Evolutionary conservation across 805 yeast species (phyloP).

Genomic region (Yarrowia keelungensis): DNA sequence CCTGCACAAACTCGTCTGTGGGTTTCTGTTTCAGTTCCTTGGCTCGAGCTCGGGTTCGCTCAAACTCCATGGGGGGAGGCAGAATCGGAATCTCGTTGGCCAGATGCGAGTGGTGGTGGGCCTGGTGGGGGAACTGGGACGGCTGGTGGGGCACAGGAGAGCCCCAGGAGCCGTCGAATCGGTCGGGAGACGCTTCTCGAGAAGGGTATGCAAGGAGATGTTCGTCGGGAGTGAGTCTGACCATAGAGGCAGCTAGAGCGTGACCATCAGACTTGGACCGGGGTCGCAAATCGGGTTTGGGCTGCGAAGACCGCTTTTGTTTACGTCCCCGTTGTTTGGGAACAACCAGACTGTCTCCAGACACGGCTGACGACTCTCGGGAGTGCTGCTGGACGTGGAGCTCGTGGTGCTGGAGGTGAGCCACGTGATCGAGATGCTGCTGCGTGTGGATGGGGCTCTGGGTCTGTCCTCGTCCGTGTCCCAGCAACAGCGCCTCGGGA

Average conservation of each 20-base stretch:
- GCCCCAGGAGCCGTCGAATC: conserved; percentile 21
- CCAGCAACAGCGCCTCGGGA: neutral
- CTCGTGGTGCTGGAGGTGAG: conserved; percentile 11
- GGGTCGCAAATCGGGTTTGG: conserved; percentile 9
- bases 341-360: neutral
- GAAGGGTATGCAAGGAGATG: conserved; percentile 6
- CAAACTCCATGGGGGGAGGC: conserved; percentile 28
- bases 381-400: conserved; percentile 2
- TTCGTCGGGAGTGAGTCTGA: conserved; percentile 26
- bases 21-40: conserved; percentile 10
- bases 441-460: conserved; percentile 5
- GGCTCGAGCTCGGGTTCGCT: conserved; percentile 9
- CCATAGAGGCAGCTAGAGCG: conserved; percentile 22
- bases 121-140: conserved; percentile 3
- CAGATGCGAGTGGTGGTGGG: conserved; percentile 7
- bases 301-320: neutral
- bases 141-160: neutral
- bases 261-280: conserved; percentile 23
- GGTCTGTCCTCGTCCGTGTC: neutral
- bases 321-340: conserved; percentile 21
- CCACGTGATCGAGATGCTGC: conserved; percentile 14
- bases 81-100: conserved; percentile 1
- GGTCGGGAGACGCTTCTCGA: conserved; percentile 29
- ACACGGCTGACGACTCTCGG: neutral
- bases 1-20: conserved; percentile 11